Evolutionary conservation across 192 early-diverging fungal species (phyloP), one percentile per base, ranked within the genome.

Genomic region (Backusella tuberculispora): DNA sequence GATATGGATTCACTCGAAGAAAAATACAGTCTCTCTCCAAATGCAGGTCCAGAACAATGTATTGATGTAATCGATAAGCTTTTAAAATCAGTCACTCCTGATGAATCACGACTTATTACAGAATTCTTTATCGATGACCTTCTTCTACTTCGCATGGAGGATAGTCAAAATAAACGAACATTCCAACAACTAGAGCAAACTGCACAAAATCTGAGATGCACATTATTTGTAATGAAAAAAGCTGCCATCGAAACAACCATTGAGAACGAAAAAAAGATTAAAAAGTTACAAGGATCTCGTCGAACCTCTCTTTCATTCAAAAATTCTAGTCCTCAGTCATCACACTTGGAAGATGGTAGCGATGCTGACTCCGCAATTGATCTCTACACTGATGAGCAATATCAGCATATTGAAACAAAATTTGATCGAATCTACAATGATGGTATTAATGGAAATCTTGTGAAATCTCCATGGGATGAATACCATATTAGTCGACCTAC

Each of bases 71-170:
- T 84, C 5, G 66, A 86, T 17, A 63, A 48, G 9, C 75, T 90
- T 21, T 43, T 90, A 66, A 76, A 77, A 56, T 82, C 84, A n/a
- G 67, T 86, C 42, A 77, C 84, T 37, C 24, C 77, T 29, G 70
- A 76, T 44, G 88, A 90, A 74, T 48, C 81, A 10, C 66, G 80
- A 15, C 70, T 83, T 21, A 71, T 90, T 63, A 50, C 86, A 19
- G 86, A 90, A 78, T 80, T 84, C 46, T 41, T 89, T 19, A 81
- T 90, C 71, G 81, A 87, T 29, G 88, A 90, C 66, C 78, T 90
- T 64, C 78, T 89, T 26, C 43, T 74, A 14, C 81, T 90, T 44
- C 86, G 86, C 9, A 72, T 81, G 46, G 74, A 76, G 41, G 87
- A 85, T 50, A 83, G 83, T 41, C 72, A 76, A 17, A 76, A 76